A percentile compares a stretch with the other conserved stretches of the same genome.
Conservation (phyloP, 768 basidiomycete genomes). For the Nevesoporus exiguus region DNA sequence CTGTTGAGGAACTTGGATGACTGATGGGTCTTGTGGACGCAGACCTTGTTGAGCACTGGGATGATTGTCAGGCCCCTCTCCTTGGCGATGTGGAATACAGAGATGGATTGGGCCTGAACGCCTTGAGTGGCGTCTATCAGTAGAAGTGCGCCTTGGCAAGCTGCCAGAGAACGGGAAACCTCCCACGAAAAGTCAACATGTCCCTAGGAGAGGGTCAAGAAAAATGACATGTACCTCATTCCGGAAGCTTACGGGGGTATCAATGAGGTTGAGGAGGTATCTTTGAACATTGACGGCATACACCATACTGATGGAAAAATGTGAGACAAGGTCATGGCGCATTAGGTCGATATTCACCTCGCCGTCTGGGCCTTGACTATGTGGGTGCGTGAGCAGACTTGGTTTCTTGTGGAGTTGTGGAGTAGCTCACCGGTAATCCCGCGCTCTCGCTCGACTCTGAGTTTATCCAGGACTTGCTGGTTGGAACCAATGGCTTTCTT, state of each 20-base stretch:
- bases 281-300: slow-evolving; percentile 49
- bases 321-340: not conserved
- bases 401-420: not conserved
- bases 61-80: slow-evolving; percentile 81
- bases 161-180: slow-evolving; percentile 86
- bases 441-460: slow-evolving; percentile 95
- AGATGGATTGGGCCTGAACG: slow-evolving; percentile 95
- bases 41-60: slow-evolving; percentile 90
- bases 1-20: not conserved
- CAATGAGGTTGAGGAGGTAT: slow-evolving; percentile 89
- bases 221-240: not conserved
- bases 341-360: slow-evolving; percentile 44
- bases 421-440: slow-evolving; percentile 78
- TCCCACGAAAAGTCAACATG: slow-evolving; percentile 99
- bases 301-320: slow-evolving; percentile 62
- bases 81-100: slow-evolving; percentile 85
- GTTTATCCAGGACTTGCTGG: slow-evolving; percentile 85
- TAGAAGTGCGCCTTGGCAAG: slow-evolving; percentile 85
- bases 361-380: slow-evolving; percentile 95
- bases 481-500: slow-evolving; percentile 64
- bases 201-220: slow-evolving; percentile 46
- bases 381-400: slow-evolving; percentile 1
- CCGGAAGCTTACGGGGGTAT: slow-evolving; percentile 70
- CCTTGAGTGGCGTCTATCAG: slow-evolving; percentile 97
- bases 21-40: not conserved